A percentile compares a stretch with the other conserved stretches of the same genome.
Evolutionary conservation across 495 filamentous ascomycete genomes (phyloP).

Genomic region (Penicillium manginii): DNA sequence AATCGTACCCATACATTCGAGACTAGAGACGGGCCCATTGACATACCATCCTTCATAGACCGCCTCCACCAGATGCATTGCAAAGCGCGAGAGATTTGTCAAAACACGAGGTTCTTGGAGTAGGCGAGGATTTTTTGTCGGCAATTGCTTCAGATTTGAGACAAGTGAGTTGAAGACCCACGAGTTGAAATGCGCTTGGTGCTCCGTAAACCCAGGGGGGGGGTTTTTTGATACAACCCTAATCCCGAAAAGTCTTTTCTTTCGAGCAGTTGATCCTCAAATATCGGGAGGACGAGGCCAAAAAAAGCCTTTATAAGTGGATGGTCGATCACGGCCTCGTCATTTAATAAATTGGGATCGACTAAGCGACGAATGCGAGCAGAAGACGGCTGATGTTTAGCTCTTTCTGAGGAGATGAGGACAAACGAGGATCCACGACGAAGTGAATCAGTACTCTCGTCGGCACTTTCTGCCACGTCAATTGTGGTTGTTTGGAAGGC

Average conservation of each 20-base stretch:
- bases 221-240: conserved; percentile 84
- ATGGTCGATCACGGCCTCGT: conserved; percentile 61
- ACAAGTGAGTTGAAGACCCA: conserved; percentile 80
- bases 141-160: conserved; percentile 65
- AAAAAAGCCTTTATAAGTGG: conserved; percentile 74
- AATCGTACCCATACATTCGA: conserved; percentile 86
- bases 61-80: conserved; percentile 79
- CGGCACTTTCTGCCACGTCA: conserved; percentile 50
- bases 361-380: conserved; percentile 64
- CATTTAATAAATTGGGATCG: conserved; percentile 40
- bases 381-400: conserved; percentile 55
- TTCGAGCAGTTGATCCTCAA: conserved; percentile 77
- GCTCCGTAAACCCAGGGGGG: conserved; percentile 87
- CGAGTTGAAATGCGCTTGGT: conserved; percentile 93
- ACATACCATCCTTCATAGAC: conserved; percentile 97
- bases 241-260: conserved; percentile 92
- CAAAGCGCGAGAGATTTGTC: conserved; percentile 81
- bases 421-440: conserved; percentile 88
- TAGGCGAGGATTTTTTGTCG: conserved; percentile 70
- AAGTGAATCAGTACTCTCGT: conserved; percentile 57
- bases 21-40: conserved; percentile 69
- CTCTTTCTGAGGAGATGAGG: conserved; percentile 72
- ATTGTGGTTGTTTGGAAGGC: conserved; percentile 73
- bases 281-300: conserved; percentile 74
- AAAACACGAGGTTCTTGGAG: conserved; percentile 83